Base-by-base conservation (phyloP, 192 early-diverging fungal species). In the Spizellomyces punctatus region DNA sequence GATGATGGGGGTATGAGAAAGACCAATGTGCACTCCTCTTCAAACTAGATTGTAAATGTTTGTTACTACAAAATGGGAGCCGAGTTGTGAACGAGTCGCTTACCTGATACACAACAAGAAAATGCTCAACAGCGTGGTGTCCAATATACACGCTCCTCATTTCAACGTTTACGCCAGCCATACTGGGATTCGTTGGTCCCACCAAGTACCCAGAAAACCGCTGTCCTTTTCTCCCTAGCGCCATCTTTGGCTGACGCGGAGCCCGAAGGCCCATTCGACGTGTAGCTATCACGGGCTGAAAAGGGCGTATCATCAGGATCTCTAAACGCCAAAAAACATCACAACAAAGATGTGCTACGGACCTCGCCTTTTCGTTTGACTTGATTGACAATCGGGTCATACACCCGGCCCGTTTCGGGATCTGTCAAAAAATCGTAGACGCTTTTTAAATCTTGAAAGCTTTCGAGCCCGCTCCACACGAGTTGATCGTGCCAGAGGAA, bases 291-390 rank as follows among this genome's bases (percentile, higher is more conserved):
- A 36, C 27, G 27, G 27, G 27, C 27, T 36, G 27, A 36, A 36
- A 36, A 36, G 27, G 27, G 27, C 1, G 27, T 3, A 36, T 36
- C 27, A 36, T 36, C 27, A 36, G 27, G 27, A 36, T 36, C 27
- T 36, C 27, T 36, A 36, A 36, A 36, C 0, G 27, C 27, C 27
- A 36, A 36, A 36, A 36, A 36, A 36, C 27, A 36, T 3, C 0
- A 36, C 27, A 36, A 3, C 27, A 36, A 36, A 36, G 3, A 36
- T 36, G 27, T 36, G 1, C 27, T 3, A 36, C 27, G 27, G 27
- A 78, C 79, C 77, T 81, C 76, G 49, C 80, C 80, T 63, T 81
- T 81, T 2, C 42, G 55, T 71, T 81, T 81, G 49, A 79, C 77
- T 50, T 78, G 76, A 61, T 79, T 79, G 2, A 81, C 65, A 7